Evolutionary conservation across 495 filamentous ascomycete genomes (phyloP).

Genomic region (Neurospora sp.): DNA sequence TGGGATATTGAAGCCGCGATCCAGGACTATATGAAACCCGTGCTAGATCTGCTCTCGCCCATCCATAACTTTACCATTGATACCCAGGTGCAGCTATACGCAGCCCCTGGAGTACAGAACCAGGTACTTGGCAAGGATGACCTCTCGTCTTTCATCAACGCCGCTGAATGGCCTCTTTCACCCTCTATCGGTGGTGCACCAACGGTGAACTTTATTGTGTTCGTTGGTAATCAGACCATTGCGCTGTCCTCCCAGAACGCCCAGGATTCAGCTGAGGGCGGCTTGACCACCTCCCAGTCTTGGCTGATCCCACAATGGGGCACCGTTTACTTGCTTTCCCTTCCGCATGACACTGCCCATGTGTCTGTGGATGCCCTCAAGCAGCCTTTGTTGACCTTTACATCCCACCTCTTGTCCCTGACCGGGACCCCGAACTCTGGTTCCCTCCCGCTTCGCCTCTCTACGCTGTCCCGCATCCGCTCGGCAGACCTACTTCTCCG

Average conservation of each 20-base stretch:
- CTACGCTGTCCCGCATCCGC: slow-evolving; percentile 72
- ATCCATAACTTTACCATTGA: slow-evolving; percentile 97
- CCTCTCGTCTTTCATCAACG: slow-evolving; percentile 89
- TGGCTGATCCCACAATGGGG: slow-evolving; percentile 98
- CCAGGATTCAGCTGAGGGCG: slow-evolving; percentile 41
- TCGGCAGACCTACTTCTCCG: slow-evolving; percentile 80
- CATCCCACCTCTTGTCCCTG: slow-evolving; percentile 81
- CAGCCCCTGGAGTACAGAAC: slow-evolving; percentile 59
- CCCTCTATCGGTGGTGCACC: slow-evolving; percentile 89
- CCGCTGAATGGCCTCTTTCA: slow-evolving; percentile 92
- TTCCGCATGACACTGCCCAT: slow-evolving; percentile 31
- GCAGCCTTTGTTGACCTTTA: slow-evolving; percentile 78
- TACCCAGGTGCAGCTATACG: slow-evolving; percentile 91
- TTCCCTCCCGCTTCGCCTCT: slow-evolving; percentile 70
- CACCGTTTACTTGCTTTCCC: slow-evolving; percentile 73
- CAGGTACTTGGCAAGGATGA: slow-evolving; percentile 73
- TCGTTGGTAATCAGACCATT: slow-evolving; percentile 51
- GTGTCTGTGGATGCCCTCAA: slow-evolving; percentile 47
- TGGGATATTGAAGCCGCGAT: slow-evolving; percentile 89
- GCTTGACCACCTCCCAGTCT: slow-evolving; percentile 58
- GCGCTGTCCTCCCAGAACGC: slow-evolving; percentile 8
- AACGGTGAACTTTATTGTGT: slow-evolving; percentile 91
- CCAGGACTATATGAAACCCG: slow-evolving; percentile 67
- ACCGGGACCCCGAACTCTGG: slow-evolving; percentile 78
- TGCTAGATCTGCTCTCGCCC: slow-evolving; percentile 63